Evolutionary conservation across 148 eudicot species (phyloP).

Genomic region (Fagopyrum tataricum): DNA sequence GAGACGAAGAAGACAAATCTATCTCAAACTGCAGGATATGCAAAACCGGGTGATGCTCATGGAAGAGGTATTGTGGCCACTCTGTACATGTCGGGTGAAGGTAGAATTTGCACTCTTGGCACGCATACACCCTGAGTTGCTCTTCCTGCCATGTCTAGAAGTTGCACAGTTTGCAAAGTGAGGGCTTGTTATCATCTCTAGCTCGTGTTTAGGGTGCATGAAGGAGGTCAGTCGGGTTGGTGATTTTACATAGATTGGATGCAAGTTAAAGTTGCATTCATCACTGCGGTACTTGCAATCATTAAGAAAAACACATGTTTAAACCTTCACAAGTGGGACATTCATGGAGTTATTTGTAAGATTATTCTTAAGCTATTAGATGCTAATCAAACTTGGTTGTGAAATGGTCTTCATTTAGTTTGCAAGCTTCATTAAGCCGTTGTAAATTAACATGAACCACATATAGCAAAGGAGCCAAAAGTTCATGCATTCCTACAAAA

Average conservation of each 20-base stretch:
- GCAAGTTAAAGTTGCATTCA: slow-evolving; percentile 14
- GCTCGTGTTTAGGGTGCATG: slow-evolving; percentile 28
- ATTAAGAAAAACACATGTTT: not conserved
- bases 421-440: slow-evolving; percentile 62
- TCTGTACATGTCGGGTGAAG: slow-evolving; percentile 1
- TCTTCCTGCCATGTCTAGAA: not conserved
- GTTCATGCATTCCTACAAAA: slow-evolving; percentile 92
- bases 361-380: too few relatives aligned
- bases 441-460: slow-evolving; percentile 82
- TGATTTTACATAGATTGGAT: slow-evolving; percentile 18
- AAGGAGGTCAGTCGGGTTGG: slow-evolving; percentile 22
- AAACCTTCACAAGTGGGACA: not conserved
- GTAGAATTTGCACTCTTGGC: slow-evolving; percentile 2
- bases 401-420: slow-evolving; percentile 67
- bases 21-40: slow-evolving; percentile 3
- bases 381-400: slow-evolving; percentile 85
- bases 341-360: too few relatives aligned
- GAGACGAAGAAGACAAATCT: not conserved
- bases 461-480: slow-evolving; percentile 79
- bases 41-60: slow-evolving; percentile 3
- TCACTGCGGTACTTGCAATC: slow-evolving; percentile 8
- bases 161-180: slow-evolving; percentile 5
- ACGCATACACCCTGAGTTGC: slow-evolving; percentile 1
- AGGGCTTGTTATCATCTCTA: slow-evolving; percentile 16
- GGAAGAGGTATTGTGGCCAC: slow-evolving; percentile 11